These are phyloP conservation scores for Ophiostoma perfectum DNA, from an alignment of 2,329 filamentous ascomycete species.

Conservation along the genomic window DNA sequence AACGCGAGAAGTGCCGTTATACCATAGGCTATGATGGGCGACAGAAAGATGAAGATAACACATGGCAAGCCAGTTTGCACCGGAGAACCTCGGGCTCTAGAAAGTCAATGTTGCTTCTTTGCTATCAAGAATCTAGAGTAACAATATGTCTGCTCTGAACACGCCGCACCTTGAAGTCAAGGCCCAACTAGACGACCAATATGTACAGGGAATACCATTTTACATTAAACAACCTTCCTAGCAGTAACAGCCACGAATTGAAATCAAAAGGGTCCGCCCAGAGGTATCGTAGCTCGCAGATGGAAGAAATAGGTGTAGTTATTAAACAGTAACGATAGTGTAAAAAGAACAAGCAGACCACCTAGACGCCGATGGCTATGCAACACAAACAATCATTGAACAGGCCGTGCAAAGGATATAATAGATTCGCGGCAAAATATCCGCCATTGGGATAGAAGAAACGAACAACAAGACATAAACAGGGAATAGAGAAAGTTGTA, in stretches of 20 bases:
- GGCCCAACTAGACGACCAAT: too few species aligned
- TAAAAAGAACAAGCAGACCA: neutral
- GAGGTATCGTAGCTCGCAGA: neutral
- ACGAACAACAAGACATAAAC: neutral
- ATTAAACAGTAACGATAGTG: neutral
- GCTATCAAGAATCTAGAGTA: too few species aligned
- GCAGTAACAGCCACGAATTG: neutral
- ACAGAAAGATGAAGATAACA: too few species aligned
- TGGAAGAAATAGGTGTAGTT: neutral
- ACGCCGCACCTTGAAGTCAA: too few species aligned
- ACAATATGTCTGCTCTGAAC: too few species aligned
- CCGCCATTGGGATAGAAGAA: neutral
- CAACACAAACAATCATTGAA: slow-evolving; percentile 1
- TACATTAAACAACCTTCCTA: neutral
- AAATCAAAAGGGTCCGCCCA: neutral
- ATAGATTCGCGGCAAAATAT: neutral
- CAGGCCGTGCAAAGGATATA: slow-evolving; percentile 7
- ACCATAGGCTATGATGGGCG: too few species aligned
- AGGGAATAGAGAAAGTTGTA: neutral
- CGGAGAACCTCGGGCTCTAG: too few species aligned
- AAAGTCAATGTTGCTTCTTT: too few species aligned
- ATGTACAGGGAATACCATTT: neutral
- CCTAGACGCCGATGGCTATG: slow-evolving; percentile 13
- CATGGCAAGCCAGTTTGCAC: too few species aligned
- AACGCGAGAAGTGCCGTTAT: too few species aligned